Percentiles rank a stretch among this genome's conserved stretches.
These are phyloP conservation scores for Arthroderma uncinatum DNA, from an alignment of 2,329 filamentous ascomycete species.

Conservation along the genomic window DNA sequence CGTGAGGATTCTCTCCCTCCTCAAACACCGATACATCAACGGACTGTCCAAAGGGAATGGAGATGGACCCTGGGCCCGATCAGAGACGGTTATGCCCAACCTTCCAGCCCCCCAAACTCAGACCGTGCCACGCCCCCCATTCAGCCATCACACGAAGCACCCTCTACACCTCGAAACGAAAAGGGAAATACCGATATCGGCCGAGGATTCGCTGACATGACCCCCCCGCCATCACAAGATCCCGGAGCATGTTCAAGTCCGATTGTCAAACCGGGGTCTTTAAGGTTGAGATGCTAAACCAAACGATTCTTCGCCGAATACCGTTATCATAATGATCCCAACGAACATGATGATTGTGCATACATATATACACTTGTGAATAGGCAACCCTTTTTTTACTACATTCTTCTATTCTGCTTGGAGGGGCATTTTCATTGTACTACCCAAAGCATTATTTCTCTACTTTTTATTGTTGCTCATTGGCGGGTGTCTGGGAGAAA, in stretches of 20 bases:
- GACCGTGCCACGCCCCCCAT: neutral
- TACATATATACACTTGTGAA: neutral
- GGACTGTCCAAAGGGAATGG: constrained; percentile 46
- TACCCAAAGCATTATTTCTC: neutral
- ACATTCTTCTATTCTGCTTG: neutral
- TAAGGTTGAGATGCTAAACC: neutral
- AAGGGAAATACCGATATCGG: neutral
- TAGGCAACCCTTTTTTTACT: neutral
- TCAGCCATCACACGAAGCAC: neutral
- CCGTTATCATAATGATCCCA: constrained; percentile 1
- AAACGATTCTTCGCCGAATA: neutral
- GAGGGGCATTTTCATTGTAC: neutral
- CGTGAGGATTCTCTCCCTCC: constrained; percentile 25
- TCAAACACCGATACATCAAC: constrained; percentile 42
- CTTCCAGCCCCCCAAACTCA: neutral
- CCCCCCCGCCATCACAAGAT: neutral
- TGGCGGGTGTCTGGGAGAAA: constrained; percentile 3
- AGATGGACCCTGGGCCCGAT: constrained; percentile 46
- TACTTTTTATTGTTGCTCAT: neutral
- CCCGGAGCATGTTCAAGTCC: neutral
- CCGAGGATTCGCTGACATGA: neutral
- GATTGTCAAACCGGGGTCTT: neutral
- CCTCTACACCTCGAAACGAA: neutral
- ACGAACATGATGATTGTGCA: neutral
- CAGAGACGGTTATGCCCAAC: constrained; percentile 15